Evolutionary conservation across 345 rosid genomes (phyloP).

Genomic region (Lepidium aucheri): DNA sequence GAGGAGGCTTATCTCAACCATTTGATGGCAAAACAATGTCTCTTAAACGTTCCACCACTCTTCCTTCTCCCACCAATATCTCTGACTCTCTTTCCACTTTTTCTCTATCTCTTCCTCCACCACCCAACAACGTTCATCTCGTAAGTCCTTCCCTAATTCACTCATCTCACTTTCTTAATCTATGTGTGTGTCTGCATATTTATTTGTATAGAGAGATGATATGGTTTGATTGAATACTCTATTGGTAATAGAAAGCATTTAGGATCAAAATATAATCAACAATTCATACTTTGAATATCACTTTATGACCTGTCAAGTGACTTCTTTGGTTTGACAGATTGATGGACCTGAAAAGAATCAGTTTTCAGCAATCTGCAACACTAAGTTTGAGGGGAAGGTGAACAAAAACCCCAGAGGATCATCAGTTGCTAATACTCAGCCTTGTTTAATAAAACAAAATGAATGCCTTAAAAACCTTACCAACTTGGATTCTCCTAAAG

Average conservation of each 20-base stretch:
- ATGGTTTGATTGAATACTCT: neutral
- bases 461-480: conserved; percentile 33
- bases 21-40: conserved; percentile 18
- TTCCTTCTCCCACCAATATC: conserved; percentile 14
- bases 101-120: conserved; percentile 16
- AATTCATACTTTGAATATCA: neutral
- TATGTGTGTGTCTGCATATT: neutral
- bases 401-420: conserved; percentile 21
- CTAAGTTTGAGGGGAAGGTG: conserved; percentile 38
- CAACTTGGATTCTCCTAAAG: conserved; percentile 29
- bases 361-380: conserved; percentile 25
- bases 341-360: conserved; percentile 36
- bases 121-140: neutral
- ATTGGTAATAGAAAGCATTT: neutral
- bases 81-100: conserved; percentile 18
- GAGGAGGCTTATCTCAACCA: conserved; percentile 17
- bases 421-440: conserved; percentile 25
- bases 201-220: neutral
- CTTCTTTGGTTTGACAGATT: conserved; percentile 22
- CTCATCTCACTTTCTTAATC: neutral
- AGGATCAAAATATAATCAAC: neutral
- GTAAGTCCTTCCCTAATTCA: conserved; percentile 6
- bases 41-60: conserved; percentile 3
- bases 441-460: conserved; percentile 24
- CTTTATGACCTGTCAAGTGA: neutral